Base-by-base conservation (phyloP, 1,284 basidiomycete species). In the Exobasidium cylindrosporum region DNA sequence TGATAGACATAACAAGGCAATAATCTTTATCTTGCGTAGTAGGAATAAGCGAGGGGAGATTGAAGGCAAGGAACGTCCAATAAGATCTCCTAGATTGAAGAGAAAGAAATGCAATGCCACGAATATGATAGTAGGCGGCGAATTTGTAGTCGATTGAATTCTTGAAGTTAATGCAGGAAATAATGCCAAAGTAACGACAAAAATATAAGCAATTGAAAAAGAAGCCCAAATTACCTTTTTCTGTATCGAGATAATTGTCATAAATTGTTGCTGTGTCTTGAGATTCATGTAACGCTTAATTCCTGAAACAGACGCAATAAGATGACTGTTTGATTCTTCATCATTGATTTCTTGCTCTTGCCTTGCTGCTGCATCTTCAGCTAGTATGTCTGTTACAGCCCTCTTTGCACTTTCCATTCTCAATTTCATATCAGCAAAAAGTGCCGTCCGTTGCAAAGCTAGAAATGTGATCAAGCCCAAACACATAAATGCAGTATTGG, bases 101-200 rank as follows among this genome's bases (percentile, higher is more conserved):
- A 70, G 59, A 55, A 77, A 54, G 32, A 74, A 75, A 63, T 77
- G 74, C 58, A 69, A 66, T 0, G 74, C 69, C 10, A 74, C 67
- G 29, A 77, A 77, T 17, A 75, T 60, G 61, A 74, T 69, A 11
- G 73, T 69, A 6, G 47, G 26, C 13, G 24, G 68, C 66, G 44
- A 43, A 45, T 21, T 52, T 6, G 1, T 29, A 24, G 30, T 28
- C 24, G 13, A 17, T 46, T 44, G 44, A 26, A 77, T 69, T 21
- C 72, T 61, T 10, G 70, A 65, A 1, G 73, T 77, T 40, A 77
- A 55, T 3, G 74, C 66, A 0, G 74, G 74, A 43, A 75, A 77
- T 56, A 74, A 54, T 57, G 66, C 66, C 14, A 77, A 64, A n/a
- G 70, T 73, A 23, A 71, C 47, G 10, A 46, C 47, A 45, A 71